Percentiles rank a stretch among this genome's conserved stretches.
Evolutionary conservation across 441 rosid species (phyloP).

Genomic region (Dalechampia spathulata): DNA sequence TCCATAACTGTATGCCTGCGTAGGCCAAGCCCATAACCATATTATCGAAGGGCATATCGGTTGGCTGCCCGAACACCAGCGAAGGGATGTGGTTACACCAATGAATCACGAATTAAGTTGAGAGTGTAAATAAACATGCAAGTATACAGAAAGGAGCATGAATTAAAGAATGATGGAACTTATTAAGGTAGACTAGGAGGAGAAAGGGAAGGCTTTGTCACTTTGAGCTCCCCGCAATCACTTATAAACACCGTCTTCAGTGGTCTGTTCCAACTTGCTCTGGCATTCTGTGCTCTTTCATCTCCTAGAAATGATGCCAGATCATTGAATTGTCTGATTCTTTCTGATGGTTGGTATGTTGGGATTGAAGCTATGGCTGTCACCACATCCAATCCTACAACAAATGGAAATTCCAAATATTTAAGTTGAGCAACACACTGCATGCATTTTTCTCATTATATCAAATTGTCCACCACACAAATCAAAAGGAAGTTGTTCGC

Average conservation of each 20-base stretch:
- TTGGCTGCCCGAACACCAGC: too few species aligned
- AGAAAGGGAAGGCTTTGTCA: constrained; percentile 58
- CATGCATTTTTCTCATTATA: too few species aligned
- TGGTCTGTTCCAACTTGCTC: constrained; percentile 69
- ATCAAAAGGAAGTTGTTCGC: too few species aligned
- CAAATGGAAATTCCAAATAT: background rate
- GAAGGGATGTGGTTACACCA: too few species aligned
- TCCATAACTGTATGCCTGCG: too few species aligned
- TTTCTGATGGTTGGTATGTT: constrained; percentile 61
- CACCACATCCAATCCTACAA: constrained; percentile 73
- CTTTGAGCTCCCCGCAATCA: constrained; percentile 73
- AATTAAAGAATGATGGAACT: constrained; percentile 7
- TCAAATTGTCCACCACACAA: too few species aligned
- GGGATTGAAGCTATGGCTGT: constrained; percentile 65
- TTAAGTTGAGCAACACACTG: too few species aligned
- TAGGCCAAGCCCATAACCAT: too few species aligned
- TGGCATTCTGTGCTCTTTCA: constrained; percentile 72
- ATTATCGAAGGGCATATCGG: too few species aligned
- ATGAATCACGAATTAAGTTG: too few species aligned
- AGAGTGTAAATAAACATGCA: background rate
- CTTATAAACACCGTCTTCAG: constrained; percentile 65
- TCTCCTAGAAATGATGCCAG: constrained; percentile 73
- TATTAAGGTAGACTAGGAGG: constrained; percentile 56
- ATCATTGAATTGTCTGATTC: constrained; percentile 60
- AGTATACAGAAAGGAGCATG: background rate